These are phyloP conservation scores for Backusella luteola DNA, from an alignment of 192 early-diverging fungal species.

Conservation along the genomic window DNA sequence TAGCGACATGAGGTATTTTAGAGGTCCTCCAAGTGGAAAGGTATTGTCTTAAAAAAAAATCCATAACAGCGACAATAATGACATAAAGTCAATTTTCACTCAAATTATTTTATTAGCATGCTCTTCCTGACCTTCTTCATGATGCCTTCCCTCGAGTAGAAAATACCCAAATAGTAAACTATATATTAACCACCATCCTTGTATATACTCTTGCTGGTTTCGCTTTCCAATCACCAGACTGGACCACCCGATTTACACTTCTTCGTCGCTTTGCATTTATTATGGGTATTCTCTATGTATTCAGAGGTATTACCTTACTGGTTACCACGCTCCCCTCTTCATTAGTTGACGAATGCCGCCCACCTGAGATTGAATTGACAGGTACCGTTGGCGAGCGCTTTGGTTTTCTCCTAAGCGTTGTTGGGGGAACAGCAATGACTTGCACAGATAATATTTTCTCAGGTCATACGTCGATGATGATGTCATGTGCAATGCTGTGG, in stretches of 20 bases:
- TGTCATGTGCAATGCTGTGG: conserved; percentile 54
- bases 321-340: conserved; percentile 59
- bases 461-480: conserved; percentile 58
- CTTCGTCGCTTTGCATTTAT: conserved; percentile 53
- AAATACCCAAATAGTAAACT: conserved; percentile 49
- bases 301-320: conserved; percentile 53
- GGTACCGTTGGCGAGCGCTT: conserved; percentile 43
- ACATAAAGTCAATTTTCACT: neutral
- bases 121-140: conserved; percentile 49
- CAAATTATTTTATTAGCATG: neutral
- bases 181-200: conserved; percentile 46
- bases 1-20: conserved; percentile 26
- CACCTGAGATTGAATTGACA: conserved; percentile 35
- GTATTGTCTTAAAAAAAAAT: conserved; percentile 1
- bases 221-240: conserved; percentile 38
- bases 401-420: conserved; percentile 41
- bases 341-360: conserved; percentile 33
- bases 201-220: conserved; percentile 44
- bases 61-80: neutral
- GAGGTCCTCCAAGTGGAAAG: neutral
- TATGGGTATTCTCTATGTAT: conserved; percentile 52
- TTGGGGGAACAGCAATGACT: conserved; percentile 47
- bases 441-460: conserved; percentile 69
- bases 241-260: conserved; percentile 52
- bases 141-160: conserved; percentile 45